Percentiles rank a stretch among this genome's conserved stretches.
Conservation (phyloP, 148 eudicot genomes). For the Limonium bicolor region DNA sequence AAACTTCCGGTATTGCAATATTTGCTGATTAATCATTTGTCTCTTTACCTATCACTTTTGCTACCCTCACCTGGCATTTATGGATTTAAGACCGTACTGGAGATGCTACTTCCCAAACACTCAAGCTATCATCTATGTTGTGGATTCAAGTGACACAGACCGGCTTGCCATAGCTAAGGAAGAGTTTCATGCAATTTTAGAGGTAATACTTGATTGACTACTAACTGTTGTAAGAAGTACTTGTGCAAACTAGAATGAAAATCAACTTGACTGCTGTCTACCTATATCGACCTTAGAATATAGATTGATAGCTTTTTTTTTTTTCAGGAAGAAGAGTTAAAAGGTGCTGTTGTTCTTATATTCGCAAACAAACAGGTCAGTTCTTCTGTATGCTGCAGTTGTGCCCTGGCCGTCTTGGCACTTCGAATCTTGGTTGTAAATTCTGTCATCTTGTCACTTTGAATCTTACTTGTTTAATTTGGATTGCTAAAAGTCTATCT, state of each 20-base stretch:
- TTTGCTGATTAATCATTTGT: background rate
- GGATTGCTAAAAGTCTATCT: too few relatives aligned
- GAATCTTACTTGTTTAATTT: too few relatives aligned
- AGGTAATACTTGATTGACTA: slow-evolving; percentile 38
- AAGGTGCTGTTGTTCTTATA: slow-evolving; percentile 85
- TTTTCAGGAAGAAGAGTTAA: slow-evolving; percentile 91
- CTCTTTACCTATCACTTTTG: background rate
- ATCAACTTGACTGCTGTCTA: too few relatives aligned
- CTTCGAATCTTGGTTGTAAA: too few relatives aligned
- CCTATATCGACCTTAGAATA: too few relatives aligned
- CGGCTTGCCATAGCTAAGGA: slow-evolving; percentile 89
- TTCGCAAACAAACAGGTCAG: slow-evolving; percentile 95
- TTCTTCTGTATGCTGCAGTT: background rate
- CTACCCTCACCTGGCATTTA: background rate
- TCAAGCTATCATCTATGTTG: slow-evolving; percentile 95
- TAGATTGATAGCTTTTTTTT: background rate
- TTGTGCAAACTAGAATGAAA: too few relatives aligned
- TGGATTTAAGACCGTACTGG: slow-evolving; percentile 84
- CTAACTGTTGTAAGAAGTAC: too few relatives aligned
- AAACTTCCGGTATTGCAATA: too few relatives aligned
- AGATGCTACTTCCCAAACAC: slow-evolving; percentile 99
- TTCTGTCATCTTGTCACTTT: too few relatives aligned
- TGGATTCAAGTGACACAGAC: slow-evolving; percentile 97
- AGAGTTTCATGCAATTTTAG: slow-evolving; percentile 91
- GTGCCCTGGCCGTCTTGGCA: too few relatives aligned